These are phyloP conservation scores for Diaporthe longicolla DNA, from an alignment of 2,329 filamentous ascomycete species.

Conservation along the genomic window DNA sequence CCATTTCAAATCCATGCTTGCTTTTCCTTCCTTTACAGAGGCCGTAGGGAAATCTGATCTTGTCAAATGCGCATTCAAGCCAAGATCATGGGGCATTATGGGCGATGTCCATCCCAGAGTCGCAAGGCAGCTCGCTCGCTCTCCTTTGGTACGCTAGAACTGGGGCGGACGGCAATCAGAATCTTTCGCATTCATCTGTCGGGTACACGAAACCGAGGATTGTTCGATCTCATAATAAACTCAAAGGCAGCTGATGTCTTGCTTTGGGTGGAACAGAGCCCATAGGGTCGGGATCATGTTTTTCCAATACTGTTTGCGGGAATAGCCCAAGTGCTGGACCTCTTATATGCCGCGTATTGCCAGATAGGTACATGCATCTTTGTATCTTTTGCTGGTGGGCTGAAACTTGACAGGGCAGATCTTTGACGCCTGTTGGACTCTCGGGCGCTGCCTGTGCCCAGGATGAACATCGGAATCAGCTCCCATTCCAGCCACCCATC, in stretches of 20 bases:
- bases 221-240: background rate
- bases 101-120: background rate
- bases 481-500: background rate
- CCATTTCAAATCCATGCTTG: background rate
- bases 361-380: background rate
- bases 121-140: no score
- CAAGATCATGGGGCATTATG: no score
- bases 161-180: conserved; percentile 9
- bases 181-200: background rate
- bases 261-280: background rate
- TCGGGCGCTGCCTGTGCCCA: background rate
- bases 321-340: background rate
- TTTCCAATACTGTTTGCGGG: background rate
- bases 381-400: no score
- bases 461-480: background rate
- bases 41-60: background rate
- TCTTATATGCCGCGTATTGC: background rate
- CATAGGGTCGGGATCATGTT: background rate
- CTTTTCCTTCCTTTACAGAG: background rate
- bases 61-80: background rate
- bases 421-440: background rate
- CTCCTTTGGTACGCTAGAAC: background rate
- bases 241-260: background rate
- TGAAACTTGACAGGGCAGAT: conserved; percentile 21
- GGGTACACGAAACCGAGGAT: background rate